Conservation (phyloP, 495 filamentous ascomycete genomes). For the Podospora pseudocomata region DNA sequence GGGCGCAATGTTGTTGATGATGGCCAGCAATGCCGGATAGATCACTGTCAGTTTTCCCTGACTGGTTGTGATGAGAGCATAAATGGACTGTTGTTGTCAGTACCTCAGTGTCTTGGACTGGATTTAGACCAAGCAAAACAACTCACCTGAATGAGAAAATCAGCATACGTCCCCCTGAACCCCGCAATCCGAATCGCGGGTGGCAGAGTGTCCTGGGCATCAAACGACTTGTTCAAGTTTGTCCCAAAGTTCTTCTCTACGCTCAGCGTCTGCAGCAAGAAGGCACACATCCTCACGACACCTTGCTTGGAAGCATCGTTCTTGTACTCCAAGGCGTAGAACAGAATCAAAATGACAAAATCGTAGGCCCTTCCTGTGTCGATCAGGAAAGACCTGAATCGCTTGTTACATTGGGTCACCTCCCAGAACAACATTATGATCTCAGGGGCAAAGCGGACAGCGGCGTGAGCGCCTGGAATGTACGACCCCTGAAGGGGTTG, state of each 20-base stretch:
- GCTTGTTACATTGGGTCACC: constrained; percentile 92
- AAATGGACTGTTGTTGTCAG: constrained; percentile 70
- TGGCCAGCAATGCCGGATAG: constrained; percentile 87
- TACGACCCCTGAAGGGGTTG: constrained; percentile 92
- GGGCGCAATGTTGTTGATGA: constrained; percentile 88
- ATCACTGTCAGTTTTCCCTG: constrained; percentile 88
- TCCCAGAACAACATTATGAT: constrained; percentile 99
- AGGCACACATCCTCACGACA: constrained; percentile 92
- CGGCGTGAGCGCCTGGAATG: constrained; percentile 78
- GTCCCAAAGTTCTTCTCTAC: constrained; percentile 88
- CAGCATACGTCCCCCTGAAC: constrained; percentile 88
- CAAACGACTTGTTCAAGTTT: constrained; percentile 84
- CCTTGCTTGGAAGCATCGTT: constrained; percentile 84
- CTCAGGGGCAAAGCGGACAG: constrained; percentile 86
- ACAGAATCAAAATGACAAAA: constrained; percentile 84
- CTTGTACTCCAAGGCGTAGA: constrained; percentile 87
- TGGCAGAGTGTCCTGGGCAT: constrained; percentile 84
- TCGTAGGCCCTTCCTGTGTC: constrained; percentile 92
- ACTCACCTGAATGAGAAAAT: constrained; percentile 88
- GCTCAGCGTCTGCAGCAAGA: constrained; percentile 91
- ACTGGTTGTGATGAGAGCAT: constrained; percentile 84
- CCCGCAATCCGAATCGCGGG: constrained; percentile 71
- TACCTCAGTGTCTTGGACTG: not conserved
- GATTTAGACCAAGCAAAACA: constrained; percentile 9
- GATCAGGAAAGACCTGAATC: constrained; percentile 94